Base-by-base conservation (phyloP, 2,329 filamentous ascomycete genomes). In the Parastagonospora nodorum region DNA sequence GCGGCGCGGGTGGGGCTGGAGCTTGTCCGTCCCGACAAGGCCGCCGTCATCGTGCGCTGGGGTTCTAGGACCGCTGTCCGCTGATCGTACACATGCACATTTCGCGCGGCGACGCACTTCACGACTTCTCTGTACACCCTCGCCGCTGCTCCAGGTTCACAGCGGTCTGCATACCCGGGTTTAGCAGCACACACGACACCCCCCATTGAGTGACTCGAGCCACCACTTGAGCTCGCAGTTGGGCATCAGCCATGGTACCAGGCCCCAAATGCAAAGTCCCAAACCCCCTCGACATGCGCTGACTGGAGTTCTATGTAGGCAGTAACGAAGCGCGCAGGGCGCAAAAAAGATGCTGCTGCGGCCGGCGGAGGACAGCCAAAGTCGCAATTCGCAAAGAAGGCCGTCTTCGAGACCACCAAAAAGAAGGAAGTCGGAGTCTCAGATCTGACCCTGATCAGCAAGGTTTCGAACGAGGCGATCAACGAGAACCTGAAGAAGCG, bases 381-480 rank as follows among this genome's bases (percentile, higher is more conserved):
- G 52, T 79, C 81, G 64, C 78, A 86, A 57, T 90, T 90, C 76
- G 90, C 96, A 64, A 93, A 92, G 78, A 97, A 97, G 80, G 94
- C 94, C 58, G 90, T 90, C 55, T 99, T 95, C 77, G 94, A 99
- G 75, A 90, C 87, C 54, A 90, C 88, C 61, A 97, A 97, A 84
- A 99, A 97, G 87, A 97, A 96, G 84, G 92, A 99, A 77, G 94
- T 99, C 65, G 94, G 94, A 61, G 94, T 99, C 47, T 97, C 94
- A 48, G 94, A 99, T 81, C 83, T 99, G 73, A 99, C 94, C 4
- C 82, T 99, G 67, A 88, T 99, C 72, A 97, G 92, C 82, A 97
- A 97, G 77, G 95, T 99, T 60, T 96, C 92, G 61, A 97, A 99
- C 76, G 94, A 99, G 76, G 92, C 93, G 55, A 99, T 99, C 81